A percentile compares a stretch with the other conserved stretches of the same genome.
Conservation (phyloP, 768 basidiomycete genomes). For the Phaeolepiota aurea region DNA sequence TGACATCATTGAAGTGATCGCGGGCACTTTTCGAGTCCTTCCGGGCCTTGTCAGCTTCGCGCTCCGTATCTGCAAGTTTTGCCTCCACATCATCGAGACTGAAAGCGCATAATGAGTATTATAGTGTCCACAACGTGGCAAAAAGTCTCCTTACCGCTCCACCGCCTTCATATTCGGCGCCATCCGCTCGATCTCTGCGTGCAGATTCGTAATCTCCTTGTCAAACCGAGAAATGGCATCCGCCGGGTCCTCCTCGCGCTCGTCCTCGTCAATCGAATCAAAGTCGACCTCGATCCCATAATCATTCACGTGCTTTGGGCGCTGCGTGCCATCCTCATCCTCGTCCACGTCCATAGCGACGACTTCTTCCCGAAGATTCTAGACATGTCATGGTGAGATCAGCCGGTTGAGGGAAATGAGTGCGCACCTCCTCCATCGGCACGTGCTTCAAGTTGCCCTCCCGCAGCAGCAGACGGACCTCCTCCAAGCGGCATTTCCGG, state of each 20-base stretch:
- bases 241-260: slow-evolving; percentile 57
- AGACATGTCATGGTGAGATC: neutral
- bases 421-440: slow-evolving; percentile 86
- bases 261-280: slow-evolving; percentile 61
- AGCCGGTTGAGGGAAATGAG: neutral
- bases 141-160: slow-evolving; percentile 51
- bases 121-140: neutral
- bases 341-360: slow-evolving; percentile 56
- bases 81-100: slow-evolving; percentile 80
- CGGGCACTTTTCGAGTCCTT: slow-evolving; percentile 86
- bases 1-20: slow-evolving; percentile 86
- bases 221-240: slow-evolving; percentile 70
- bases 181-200: slow-evolving; percentile 82
- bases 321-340: slow-evolving; percentile 75
- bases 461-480: slow-evolving; percentile 73
- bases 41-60: slow-evolving; percentile 86
- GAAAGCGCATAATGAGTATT: neutral
- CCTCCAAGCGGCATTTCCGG: slow-evolving; percentile 89
- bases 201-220: slow-evolving; percentile 58
- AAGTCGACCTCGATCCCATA: slow-evolving; percentile 92
- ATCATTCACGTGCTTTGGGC: slow-evolving; percentile 61
- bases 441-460: slow-evolving; percentile 77
- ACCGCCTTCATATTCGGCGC: slow-evolving; percentile 97
- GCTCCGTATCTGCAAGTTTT: slow-evolving; percentile 83
- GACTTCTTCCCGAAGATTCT: slow-evolving; percentile 80